These are phyloP conservation scores for Leccinum angustisporum DNA, from an alignment of 1,284 basidiomycete genomes.

Conservation along the genomic window DNA sequence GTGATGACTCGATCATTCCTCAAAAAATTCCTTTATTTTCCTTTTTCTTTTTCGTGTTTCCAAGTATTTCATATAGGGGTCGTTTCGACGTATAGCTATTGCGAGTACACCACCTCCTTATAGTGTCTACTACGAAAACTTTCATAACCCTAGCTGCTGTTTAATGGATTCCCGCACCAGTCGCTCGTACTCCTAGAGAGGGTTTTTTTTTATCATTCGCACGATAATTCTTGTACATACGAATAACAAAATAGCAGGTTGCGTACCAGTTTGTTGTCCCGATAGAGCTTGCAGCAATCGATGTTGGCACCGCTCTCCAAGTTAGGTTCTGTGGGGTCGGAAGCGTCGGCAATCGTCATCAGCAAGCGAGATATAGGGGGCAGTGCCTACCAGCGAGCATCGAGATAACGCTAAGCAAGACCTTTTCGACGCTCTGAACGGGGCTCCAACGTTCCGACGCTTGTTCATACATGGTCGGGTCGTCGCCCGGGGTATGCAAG, in stretches of 20 bases:
- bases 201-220: neutral
- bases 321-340: constrained; percentile 78
- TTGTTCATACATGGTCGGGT: constrained; percentile 87
- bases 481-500: constrained; percentile 95
- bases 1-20: neutral
- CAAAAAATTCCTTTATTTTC: neutral
- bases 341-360: neutral
- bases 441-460: constrained; percentile 98
- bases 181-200: constrained; percentile 65
- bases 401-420: constrained; percentile 91
- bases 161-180: constrained; percentile 67
- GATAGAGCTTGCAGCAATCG: constrained; percentile 94
- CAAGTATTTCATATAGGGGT: neutral
- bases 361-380: neutral
- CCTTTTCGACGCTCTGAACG: constrained; percentile 96
- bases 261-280: constrained; percentile 70
- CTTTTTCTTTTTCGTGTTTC: neutral
- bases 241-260: neutral
- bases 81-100: constrained; percentile 10
- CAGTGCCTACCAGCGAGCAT: constrained; percentile 87
- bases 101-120: constrained; percentile 12
- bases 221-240: constrained; percentile 1
- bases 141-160: constrained; percentile 68
- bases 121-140: constrained; percentile 21
- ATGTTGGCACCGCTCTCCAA: constrained; percentile 98